Base-by-base conservation (phyloP, 176 grass and related monocot genomes). In the Carex myosuroides region DNA sequence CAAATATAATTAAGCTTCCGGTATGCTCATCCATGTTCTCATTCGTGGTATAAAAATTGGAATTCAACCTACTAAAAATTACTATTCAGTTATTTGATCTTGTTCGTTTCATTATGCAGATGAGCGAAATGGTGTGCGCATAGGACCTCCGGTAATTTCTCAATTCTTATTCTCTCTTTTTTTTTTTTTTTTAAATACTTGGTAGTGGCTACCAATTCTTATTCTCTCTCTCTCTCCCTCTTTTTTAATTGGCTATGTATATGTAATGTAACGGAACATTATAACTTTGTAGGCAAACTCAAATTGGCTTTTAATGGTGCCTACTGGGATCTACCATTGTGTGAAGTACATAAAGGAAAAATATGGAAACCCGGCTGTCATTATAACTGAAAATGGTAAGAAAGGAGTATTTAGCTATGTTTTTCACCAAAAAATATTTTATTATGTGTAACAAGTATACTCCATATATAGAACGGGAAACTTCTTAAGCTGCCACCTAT, bases 371-470 rank as follows among this genome's bases (percentile, higher is more conserved):
- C 80, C 22, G 16, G 24, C 61, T 50, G 20, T 85, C 12, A 78
- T 85, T 55, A 74, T 85, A 60, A 79, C 84, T 29, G 84, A 85
- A 85, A 85, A 85, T 85, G 84, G 71, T 85, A 85, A 82, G 80
- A 66, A 64, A 82, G 35, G 66, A 66, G 17, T 41, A 81, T 24
- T 46, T 3, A 64, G 30, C 22, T 29, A 82, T 82, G 30, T 24
- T 61, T 60, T 78, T 21, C 13, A 60, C 20, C 58, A 48, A 48
- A 48, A 48, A 48, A 48, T n/a, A 77, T 1, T 17, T 53, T 52
- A 29, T 18, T 48, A 70, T 30, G 50, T 56, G 72, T 77, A 32
- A 54, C 3, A 16, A 29, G 17, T 39, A 75, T 29, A 32, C 66
- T 17, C 68, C 37, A 46, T n/a, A n/a, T n/a, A n/a, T 46, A 71